Conservation (phyloP, 495 filamentous ascomycete genomes). For the Chaetomidium leptoderma region DNA sequence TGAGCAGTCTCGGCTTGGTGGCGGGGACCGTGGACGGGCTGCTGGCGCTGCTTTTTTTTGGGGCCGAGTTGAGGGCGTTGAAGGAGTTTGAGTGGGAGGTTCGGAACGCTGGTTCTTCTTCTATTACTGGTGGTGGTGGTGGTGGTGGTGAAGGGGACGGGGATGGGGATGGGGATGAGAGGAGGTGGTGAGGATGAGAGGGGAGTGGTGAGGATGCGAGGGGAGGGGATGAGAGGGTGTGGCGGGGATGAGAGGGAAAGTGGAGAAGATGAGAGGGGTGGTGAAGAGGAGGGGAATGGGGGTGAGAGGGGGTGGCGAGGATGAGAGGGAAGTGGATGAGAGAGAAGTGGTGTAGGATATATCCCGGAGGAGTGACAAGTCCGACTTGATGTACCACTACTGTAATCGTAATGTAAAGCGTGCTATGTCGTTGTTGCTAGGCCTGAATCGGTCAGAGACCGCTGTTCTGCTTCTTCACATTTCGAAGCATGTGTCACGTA, state of each 20-base stretch:
- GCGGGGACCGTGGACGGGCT: slow-evolving; percentile 78
- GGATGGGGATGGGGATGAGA: not conserved
- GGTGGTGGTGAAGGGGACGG: not conserved
- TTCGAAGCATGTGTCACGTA: too few relatives aligned
- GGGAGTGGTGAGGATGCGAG: not conserved
- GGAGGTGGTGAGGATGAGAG: not conserved
- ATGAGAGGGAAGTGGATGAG: not conserved
- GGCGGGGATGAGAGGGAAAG: too few relatives aligned
- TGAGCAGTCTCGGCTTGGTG: slow-evolving; percentile 70
- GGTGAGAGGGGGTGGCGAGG: not conserved
- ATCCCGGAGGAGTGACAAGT: too few relatives aligned
- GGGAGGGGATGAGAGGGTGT: not conserved
- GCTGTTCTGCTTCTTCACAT: too few relatives aligned
- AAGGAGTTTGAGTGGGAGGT: slow-evolving; percentile 96
- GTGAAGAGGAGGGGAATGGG: not conserved
- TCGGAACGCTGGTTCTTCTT: slow-evolving; percentile 50
- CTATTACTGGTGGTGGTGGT: slow-evolving; percentile 17
- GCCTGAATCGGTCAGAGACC: too few relatives aligned
- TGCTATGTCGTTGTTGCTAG: too few relatives aligned
- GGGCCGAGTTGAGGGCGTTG: slow-evolving; percentile 75
- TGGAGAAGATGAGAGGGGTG: not conserved
- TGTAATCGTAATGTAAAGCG: too few relatives aligned
- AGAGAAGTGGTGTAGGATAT: not conserved
- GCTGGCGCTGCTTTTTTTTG: slow-evolving; percentile 81
- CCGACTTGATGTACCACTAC: too few relatives aligned